Conservation (phyloP, 805 yeast species). For the Myxozyma melibiosi region DNA sequence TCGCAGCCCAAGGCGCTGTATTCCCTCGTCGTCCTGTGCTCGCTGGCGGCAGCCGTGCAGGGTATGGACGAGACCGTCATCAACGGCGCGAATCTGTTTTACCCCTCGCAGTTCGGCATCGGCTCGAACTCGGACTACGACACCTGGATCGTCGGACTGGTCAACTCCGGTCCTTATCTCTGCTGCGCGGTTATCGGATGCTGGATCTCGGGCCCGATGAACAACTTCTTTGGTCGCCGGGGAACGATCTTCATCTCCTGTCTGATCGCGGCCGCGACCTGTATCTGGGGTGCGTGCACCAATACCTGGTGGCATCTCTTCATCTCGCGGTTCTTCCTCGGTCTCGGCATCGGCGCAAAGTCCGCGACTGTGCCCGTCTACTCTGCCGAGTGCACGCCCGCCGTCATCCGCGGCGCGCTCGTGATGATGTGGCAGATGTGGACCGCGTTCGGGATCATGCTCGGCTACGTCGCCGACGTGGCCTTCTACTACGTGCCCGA, state of each 20-base stretch:
- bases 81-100: slow-evolving; percentile 65
- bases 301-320: slow-evolving; percentile 63
- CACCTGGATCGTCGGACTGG: slow-evolving; percentile 56
- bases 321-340: slow-evolving; percentile 60
- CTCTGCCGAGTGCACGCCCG: slow-evolving; percentile 64
- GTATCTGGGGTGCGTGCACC: slow-evolving; percentile 66
- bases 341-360: slow-evolving; percentile 67
- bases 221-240: slow-evolving; percentile 58
- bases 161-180: slow-evolving; percentile 67
- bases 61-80: slow-evolving; percentile 76
- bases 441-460: slow-evolving; percentile 73
- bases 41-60: slow-evolving; percentile 68
- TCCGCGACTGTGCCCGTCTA: slow-evolving; percentile 71
- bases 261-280: slow-evolving; percentile 58
- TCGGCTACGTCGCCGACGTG: slow-evolving; percentile 62
- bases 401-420: slow-evolving; percentile 61
- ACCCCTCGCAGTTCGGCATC: slow-evolving; percentile 51
- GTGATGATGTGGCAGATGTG: slow-evolving; percentile 75
- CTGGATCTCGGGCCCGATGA: slow-evolving; percentile 57
- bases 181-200: slow-evolving; percentile 60
- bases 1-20: slow-evolving; percentile 48
- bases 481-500: slow-evolving; percentile 55
- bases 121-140: slow-evolving; percentile 41
- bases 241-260: slow-evolving; percentile 62
- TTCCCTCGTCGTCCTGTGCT: slow-evolving; percentile 58